phyloP scores from a whole-genome alignment of 2,329 filamentous ascomycete genomes.

The Leptoxyphium fumago region DNA sequence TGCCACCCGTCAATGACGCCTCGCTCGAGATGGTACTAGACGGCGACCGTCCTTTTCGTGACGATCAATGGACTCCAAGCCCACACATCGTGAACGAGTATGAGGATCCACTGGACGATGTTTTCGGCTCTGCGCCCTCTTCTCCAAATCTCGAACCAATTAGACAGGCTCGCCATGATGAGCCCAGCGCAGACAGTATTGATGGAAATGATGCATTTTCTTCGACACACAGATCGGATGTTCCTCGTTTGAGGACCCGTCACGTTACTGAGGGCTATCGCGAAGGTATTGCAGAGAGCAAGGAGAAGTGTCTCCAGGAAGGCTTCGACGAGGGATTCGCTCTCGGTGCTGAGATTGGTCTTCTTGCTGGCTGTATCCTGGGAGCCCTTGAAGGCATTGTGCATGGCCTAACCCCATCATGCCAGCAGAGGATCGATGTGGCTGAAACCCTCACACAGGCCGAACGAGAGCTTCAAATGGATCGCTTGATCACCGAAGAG shows the following conservation, averaged over 20 bases:
- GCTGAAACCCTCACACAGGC: conserved; percentile 5
- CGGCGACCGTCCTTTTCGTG: no score
- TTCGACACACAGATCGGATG: conserved; percentile 43
- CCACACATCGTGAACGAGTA: conserved; percentile 1
- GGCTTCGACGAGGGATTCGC: conserved; percentile 88
- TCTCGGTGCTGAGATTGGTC: conserved; percentile 67
- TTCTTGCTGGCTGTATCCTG: conserved; percentile 57
- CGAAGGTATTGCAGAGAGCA: conserved; percentile 66
- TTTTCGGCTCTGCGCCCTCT: conserved; percentile 30
- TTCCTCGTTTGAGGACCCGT: conserved; percentile 57
- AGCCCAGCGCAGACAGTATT: conserved; percentile 2
- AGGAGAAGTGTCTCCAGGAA: conserved; percentile 60
- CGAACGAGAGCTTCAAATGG: conserved; percentile 29
- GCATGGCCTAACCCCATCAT: conserved; percentile 28
- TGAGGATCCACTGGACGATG: conserved; percentile 26
- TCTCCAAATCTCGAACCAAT: conserved; percentile 17
- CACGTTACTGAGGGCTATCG: conserved; percentile 81
- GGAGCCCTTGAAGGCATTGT: conserved; percentile 63
- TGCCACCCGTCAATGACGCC: neutral
- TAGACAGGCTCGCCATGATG: neutral
- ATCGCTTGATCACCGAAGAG: conserved; percentile 47
- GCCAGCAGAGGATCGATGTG: conserved; percentile 12
- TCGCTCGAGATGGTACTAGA: no score
- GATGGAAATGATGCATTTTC: neutral
- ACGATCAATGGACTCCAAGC: no score